phyloP scores from a whole-genome alignment of 2,329 filamentous ascomycete genomes.

The Xylaria sp. region DNA sequence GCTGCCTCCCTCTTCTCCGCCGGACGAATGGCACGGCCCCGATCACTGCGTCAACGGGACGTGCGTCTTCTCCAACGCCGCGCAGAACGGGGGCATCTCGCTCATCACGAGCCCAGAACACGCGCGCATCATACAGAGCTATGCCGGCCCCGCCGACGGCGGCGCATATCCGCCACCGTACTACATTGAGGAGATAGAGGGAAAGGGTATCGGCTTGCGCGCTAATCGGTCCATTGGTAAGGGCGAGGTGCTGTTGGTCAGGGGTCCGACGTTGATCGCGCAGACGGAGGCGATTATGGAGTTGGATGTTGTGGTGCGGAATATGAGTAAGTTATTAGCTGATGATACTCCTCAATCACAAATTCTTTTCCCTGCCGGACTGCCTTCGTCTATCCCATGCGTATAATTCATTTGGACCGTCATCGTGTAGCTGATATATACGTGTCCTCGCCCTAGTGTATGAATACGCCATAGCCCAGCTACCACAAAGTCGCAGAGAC shows the following conservation, averaged over 20 bases:
- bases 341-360: neutral
- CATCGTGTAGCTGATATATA: neutral
- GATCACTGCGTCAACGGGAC: slow-evolving; percentile 44
- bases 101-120: slow-evolving; percentile 43
- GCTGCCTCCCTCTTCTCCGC: neutral
- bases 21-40: slow-evolving; percentile 41
- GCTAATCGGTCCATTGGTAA: slow-evolving; percentile 51
- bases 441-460: slow-evolving; percentile 43
- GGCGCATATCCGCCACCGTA: slow-evolving; percentile 44
- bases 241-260: slow-evolving; percentile 52
- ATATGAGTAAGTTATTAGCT: slow-evolving; percentile 28
- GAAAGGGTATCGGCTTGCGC: slow-evolving; percentile 53
- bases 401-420: neutral
- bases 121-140: slow-evolving; percentile 38
- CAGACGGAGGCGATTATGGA: slow-evolving; percentile 41
- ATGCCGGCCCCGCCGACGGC: slow-evolving; percentile 21
- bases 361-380: neutral
- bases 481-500: slow-evolving; percentile 41
- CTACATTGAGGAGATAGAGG: slow-evolving; percentile 46
- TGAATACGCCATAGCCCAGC: slow-evolving; percentile 44
- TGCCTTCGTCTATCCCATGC: neutral
- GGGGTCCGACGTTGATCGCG: slow-evolving; percentile 49
- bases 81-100: slow-evolving; percentile 42
- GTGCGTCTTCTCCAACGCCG: slow-evolving; percentile 44
- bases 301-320: slow-evolving; percentile 36